phyloP scores from a whole-genome alignment of 345 rosid genomes.

The Brassica incana region DNA sequence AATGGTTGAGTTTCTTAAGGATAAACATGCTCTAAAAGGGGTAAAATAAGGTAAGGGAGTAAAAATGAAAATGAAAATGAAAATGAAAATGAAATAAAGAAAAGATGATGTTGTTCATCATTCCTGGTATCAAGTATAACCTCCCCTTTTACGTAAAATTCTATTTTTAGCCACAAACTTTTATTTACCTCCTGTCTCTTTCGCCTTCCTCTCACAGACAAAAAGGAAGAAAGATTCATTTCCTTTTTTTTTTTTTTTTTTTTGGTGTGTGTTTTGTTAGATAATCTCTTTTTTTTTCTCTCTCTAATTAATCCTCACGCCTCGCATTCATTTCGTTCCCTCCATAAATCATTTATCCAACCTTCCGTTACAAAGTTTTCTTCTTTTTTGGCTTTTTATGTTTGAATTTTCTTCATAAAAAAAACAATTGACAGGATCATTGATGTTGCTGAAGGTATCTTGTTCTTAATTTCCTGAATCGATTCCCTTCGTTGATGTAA shows the following conservation, averaged over 20 bases:
- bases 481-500: not conserved
- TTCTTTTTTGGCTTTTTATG: not conserved
- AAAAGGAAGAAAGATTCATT: constrained; percentile 20
- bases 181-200: constrained; percentile 29
- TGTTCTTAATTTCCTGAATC: constrained; percentile 3
- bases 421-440: not conserved
- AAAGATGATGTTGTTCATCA: not conserved
- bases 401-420: not conserved
- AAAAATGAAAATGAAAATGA: not conserved
- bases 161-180: constrained; percentile 38
- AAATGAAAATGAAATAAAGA: not conserved
- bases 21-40: not conserved
- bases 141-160: constrained; percentile 37
- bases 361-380: constrained; percentile 38
- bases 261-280: not conserved
- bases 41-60: constrained; percentile 8
- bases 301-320: constrained; percentile 14
- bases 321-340: constrained; percentile 37
- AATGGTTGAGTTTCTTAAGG: too few species aligned
- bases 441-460: constrained; percentile 27
- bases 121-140: constrained; percentile 38
- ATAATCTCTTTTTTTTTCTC: constrained; percentile 12
- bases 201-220: constrained; percentile 14
- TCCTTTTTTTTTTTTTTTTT: constrained; percentile 21
- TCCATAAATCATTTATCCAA: constrained; percentile 32